Conservation (phyloP, 805 yeast genomes). For the Kodamaea fukazawae region DNA sequence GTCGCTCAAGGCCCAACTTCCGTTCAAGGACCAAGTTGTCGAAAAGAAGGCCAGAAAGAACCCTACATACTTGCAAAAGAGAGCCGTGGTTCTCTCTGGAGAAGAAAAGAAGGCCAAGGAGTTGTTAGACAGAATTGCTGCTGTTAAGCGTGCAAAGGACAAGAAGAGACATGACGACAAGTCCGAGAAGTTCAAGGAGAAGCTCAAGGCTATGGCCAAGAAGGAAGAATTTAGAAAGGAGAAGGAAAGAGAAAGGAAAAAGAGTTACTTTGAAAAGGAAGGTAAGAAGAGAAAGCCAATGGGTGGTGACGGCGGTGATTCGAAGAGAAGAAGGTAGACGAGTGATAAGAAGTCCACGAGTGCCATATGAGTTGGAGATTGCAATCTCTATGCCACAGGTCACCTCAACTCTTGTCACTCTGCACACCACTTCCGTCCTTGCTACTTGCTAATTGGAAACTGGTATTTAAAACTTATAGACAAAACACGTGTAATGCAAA, state of each 20-base stretch:
- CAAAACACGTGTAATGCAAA: too few relatives aligned
- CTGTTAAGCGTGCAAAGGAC: conserved; percentile 83
- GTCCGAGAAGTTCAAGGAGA: conserved; percentile 69
- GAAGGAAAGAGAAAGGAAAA: conserved; percentile 80
- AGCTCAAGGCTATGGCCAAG: conserved; percentile 73
- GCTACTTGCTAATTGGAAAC: too few relatives aligned
- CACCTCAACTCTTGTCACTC: background rate
- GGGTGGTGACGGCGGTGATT: conserved; percentile 1
- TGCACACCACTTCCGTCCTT: too few relatives aligned
- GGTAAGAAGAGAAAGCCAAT: conserved; percentile 54
- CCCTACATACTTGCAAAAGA: conserved; percentile 74
- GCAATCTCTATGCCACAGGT: background rate
- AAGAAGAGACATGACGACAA: conserved; percentile 71
- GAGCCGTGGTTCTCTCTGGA: conserved; percentile 91
- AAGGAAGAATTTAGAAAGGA: conserved; percentile 66
- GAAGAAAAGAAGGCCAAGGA: conserved; percentile 93
- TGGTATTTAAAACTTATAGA: too few relatives aligned
- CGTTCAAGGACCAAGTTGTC: conserved; percentile 88
- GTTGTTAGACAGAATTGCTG: conserved; percentile 80
- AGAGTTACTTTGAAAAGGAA: conserved; percentile 74
- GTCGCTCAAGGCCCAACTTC: conserved; percentile 69
- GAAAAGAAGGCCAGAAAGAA: conserved; percentile 85
- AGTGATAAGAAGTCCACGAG: too few relatives aligned
- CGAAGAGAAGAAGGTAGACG: conserved; percentile 2
- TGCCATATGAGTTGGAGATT: too few relatives aligned